Evolutionary conservation across 176 grass and related monocot species (phyloP), one percentile per base, ranked within the genome.

Genomic region (Thinopyrum elongatum): DNA sequence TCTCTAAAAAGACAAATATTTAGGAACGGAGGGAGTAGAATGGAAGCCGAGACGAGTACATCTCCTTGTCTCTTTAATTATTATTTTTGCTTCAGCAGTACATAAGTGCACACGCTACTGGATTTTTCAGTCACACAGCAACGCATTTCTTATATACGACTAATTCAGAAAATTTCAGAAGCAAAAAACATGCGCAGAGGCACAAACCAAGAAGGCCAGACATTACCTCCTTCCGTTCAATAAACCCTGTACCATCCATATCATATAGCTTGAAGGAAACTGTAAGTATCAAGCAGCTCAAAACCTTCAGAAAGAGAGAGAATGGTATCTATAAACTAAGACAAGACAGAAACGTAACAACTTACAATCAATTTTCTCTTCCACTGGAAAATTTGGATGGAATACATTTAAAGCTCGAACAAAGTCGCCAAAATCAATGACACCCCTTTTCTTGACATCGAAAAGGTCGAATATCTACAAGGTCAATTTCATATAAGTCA

Each of bases 281-380:
- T 99, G 90, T 23, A 63, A 76, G 66, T 99, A 89, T 33, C 66
- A 63, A 76, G 73, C 70, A 77, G 67, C 66, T 57, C 30, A 29
- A 41, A 68, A 64, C 10, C 38, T 87, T 93, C 30, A 79, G 75
- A 67, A 81, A 90, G 26, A 26, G 57, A 35, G 47, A 46, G 55
- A 14, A 70, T 76, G 87, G 49, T 36, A 34, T 39, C 19, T 23
- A 83, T 11, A 38, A 70, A 80, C 51, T 14, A 69, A 30, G 76
- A 65, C 66, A 10, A 69, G 36, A 62, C 14, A 71, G 49, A 89
- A 42, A 17, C 27, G 62, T 35, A 80, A 86, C 12, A 53, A 90
- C 92, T 79, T 94, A 99, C 97, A 99, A 49, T 99, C 90, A 86
- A 99, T 92, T 91, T 99, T 99, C 42, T 99, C 94, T 91, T 96